Evolutionary conservation across 2,329 filamentous ascomycete genomes (phyloP).

Genomic region (Fusarium nematophilum): DNA sequence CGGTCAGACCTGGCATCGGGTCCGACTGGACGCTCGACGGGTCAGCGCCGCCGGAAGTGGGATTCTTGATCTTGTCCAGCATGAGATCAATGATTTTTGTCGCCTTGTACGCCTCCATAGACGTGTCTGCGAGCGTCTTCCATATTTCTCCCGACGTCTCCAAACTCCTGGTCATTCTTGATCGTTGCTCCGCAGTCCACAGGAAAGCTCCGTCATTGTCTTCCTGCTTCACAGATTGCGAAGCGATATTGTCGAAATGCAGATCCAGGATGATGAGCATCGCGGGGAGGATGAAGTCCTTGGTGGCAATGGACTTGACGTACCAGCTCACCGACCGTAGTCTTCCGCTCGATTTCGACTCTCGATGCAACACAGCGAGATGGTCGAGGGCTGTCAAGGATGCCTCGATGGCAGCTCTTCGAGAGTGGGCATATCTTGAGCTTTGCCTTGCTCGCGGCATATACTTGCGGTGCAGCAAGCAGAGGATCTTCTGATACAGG

Average conservation of each 20-base stretch:
- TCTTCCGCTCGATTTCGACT: conserved; percentile 78
- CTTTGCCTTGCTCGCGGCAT: conserved; percentile 82
- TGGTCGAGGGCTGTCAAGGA: conserved; percentile 84
- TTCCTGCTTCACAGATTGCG: conserved; percentile 52
- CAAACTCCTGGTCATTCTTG: conserved; percentile 81
- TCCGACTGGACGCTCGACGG: conserved; percentile 30
- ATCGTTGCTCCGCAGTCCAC: conserved; percentile 70
- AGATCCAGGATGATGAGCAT: conserved; percentile 88
- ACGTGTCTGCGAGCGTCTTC: conserved; percentile 79
- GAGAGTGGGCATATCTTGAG: conserved; percentile 83
- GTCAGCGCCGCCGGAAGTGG: conserved; percentile 22
- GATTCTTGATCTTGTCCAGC: conserved; percentile 75
- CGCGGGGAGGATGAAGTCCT: conserved; percentile 87
- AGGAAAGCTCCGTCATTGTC: conserved; percentile 61
- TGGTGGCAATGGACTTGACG: conserved; percentile 81
- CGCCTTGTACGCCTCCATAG: conserved; percentile 92
- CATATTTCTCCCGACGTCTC: conserved; percentile 82
- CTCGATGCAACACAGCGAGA: conserved; percentile 78
- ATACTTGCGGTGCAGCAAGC: conserved; percentile 89
- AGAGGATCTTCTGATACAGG: conserved; percentile 88
- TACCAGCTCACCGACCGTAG: conserved; percentile 81
- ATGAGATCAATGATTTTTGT: conserved; percentile 84
- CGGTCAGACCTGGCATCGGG: conserved; percentile 41
- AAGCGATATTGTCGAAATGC: conserved; percentile 71
- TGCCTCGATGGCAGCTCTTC: conserved; percentile 86